These are phyloP conservation scores for Exophiala calicioides DNA, from an alignment of 2,329 filamentous ascomycete genomes.

Conservation along the genomic window DNA sequence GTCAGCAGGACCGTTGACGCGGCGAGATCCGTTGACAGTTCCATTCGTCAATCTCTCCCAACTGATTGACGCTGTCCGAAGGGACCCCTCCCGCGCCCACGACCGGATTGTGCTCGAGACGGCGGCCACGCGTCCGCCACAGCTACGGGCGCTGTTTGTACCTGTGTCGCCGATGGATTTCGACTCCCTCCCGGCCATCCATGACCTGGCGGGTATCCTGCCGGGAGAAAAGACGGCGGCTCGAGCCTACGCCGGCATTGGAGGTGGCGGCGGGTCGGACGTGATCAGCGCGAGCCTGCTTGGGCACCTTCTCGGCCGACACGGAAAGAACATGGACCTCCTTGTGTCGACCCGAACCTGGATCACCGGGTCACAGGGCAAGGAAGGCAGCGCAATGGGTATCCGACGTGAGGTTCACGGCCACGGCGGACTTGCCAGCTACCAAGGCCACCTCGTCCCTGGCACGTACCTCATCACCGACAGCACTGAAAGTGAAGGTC, in stretches of 20 bases:
- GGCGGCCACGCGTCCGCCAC: conserved; percentile 2
- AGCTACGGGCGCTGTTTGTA: conserved; percentile 13
- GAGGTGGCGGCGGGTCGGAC: conserved; percentile 30
- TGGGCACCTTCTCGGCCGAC: conserved; percentile 22
- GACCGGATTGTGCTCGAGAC: conserved; percentile 20
- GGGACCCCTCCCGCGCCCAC: conserved; percentile 7
- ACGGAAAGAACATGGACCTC: conserved; percentile 26
- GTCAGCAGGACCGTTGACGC: conserved; percentile 9
- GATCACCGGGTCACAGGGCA: conserved; percentile 30
- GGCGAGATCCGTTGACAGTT: conserved; percentile 11
- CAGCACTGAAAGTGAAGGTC: conserved; percentile 27
- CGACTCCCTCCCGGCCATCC: conserved; percentile 19
- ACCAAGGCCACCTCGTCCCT: conserved; percentile 19
- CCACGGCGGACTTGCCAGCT: conserved; percentile 23
- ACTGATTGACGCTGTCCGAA: conserved; percentile 14
- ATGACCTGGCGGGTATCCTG: conserved; percentile 19
- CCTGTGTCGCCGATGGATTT: conserved; percentile 23
- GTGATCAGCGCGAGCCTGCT: conserved; percentile 31
- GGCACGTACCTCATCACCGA: conserved; percentile 26
- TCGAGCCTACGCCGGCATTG: conserved; percentile 27
- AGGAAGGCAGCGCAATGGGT: conserved; percentile 27
- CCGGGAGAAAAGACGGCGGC: conserved; percentile 19
- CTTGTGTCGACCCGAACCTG: conserved; percentile 30
- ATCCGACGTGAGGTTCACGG: conserved; percentile 29
- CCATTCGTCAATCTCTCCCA: conserved; percentile 19